These are phyloP conservation scores for Colletotrichum australisinense DNA, from an alignment of 2,329 filamentous ascomycete genomes.

Conservation along the genomic window DNA sequence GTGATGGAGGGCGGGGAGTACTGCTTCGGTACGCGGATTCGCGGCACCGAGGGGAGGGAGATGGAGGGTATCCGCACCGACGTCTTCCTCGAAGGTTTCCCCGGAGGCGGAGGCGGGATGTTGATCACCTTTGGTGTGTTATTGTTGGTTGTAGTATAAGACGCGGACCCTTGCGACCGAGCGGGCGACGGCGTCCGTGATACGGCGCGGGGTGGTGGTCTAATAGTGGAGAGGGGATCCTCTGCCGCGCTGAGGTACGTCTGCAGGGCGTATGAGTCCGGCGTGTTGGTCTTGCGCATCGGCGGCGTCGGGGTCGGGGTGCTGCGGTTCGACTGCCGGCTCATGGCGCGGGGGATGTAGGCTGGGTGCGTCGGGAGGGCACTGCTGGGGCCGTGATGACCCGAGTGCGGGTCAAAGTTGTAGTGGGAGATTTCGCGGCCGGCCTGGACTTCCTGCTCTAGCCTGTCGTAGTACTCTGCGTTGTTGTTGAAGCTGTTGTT, in stretches of 20 bases:
- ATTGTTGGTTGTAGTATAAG: not conserved
- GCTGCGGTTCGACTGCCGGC: slow-evolving; percentile 38
- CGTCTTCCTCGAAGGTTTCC: slow-evolving; percentile 22
- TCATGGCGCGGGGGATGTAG: slow-evolving; percentile 55
- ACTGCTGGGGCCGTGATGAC: slow-evolving; percentile 39
- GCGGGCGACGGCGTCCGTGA: slow-evolving; percentile 12
- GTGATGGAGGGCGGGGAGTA: slow-evolving; percentile 52
- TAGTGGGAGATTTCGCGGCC: slow-evolving; percentile 38
- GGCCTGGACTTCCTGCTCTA: slow-evolving; percentile 45
- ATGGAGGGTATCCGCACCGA: slow-evolving; percentile 46
- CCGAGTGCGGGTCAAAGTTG: slow-evolving; percentile 42
- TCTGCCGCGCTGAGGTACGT: slow-evolving; percentile 49
- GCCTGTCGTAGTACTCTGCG: slow-evolving; percentile 53
- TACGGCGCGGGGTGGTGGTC: slow-evolving; percentile 25
- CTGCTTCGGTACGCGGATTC: slow-evolving; percentile 53
- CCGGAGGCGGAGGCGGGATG: slow-evolving; percentile 38
- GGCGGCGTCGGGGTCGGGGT: slow-evolving; percentile 27
- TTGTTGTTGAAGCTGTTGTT: slow-evolving; percentile 44
- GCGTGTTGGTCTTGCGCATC: slow-evolving; percentile 37
- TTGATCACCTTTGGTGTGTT: not conserved
- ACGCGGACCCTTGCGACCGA: slow-evolving; percentile 1
- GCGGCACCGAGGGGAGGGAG: slow-evolving; percentile 50
- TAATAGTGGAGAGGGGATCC: slow-evolving; percentile 37
- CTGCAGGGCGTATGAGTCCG: slow-evolving; percentile 49
- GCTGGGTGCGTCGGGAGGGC: slow-evolving; percentile 61